These are phyloP conservation scores for Volvox carteri DNA, from an alignment of 163 green algal genomes.

Conservation along the genomic window DNA sequence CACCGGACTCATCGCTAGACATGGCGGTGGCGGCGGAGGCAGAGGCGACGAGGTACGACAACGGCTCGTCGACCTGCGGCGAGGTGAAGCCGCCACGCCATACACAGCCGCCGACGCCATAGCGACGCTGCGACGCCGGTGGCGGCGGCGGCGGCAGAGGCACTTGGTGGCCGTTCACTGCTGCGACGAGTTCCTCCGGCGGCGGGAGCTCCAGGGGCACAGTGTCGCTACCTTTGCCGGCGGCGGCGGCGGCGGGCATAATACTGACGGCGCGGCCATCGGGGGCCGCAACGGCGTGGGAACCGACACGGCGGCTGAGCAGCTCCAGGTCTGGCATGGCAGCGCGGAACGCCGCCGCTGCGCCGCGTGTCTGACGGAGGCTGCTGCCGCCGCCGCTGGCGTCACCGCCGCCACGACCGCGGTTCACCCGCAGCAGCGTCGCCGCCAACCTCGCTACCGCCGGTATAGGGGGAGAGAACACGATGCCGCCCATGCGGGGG, in stretches of 20 bases:
- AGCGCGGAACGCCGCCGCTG: not conserved
- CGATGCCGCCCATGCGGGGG: conserved; percentile 44
- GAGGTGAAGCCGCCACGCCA: not conserved
- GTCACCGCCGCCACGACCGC: not conserved
- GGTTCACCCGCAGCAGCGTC: not conserved
- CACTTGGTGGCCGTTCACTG: conserved; percentile 37
- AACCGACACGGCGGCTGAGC: conserved; percentile 2
- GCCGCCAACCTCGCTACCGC: not conserved
- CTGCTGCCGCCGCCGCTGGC: not conserved
- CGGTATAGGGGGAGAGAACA: conserved; percentile 36
- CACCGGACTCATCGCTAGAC: not conserved
- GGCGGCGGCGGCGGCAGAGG: not conserved
- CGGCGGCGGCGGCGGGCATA: not conserved
- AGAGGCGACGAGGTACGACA: too few species aligned
- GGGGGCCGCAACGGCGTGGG: not conserved
- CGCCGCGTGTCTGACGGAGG: not conserved
- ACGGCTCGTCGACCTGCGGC: not conserved
- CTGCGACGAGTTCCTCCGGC: conserved; percentile 18
- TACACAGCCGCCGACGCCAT: not conserved
- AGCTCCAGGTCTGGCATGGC: conserved; percentile 13
- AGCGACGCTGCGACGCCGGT: not conserved
- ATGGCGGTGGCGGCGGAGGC: not conserved
- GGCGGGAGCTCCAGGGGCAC: conserved; percentile 14
- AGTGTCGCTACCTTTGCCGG: not conserved
- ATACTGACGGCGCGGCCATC: conserved; percentile 31